Evolutionary conservation across 2,329 filamentous ascomycete genomes (phyloP), one percentile per base, ranked within the genome.

Genomic region (Hymenotorrendiella dingleyae): DNA sequence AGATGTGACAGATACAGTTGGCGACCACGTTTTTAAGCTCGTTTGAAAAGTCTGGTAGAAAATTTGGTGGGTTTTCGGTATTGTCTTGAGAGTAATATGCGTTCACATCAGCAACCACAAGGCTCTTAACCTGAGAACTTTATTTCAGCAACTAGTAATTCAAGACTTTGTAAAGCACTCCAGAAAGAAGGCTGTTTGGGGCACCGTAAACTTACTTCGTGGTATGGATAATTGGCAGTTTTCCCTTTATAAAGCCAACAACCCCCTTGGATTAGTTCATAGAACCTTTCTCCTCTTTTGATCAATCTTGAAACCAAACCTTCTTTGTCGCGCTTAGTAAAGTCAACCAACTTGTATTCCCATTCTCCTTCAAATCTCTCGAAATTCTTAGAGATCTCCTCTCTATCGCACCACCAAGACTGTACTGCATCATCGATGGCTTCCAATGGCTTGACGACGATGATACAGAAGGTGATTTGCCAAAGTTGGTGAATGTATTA

Each of bases 181-280:
- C 8, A 14, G 16, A n/a, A 37, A 28, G 5, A 6, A 17, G 16
- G 12, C 5, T 19, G 14, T 6, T 8, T 4, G 14, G 3, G 9
- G 6, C 6, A n/a, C 8, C 5, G 11, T 2, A 24, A 9, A 36
- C 4, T 12, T 40, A 40, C 36, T 17, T 30, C 4, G 8, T 38
- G 33, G 12, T 34, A 7, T 1, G 44, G 44, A 35, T 39, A 42
- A 5, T 34, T 4, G 8, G 7, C 10, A 11, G 44, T 46, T 4
- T 17, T 43, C 11, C 44, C 44, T n/a, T 29, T 39, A 24, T 46
- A 43, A 17, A 43, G 43, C 24, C 39, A 34, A n/a, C 33, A 46
- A 8, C 24, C 38, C 14, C 36, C 42, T 11, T 3, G 20, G 3
- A 46, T 23, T 5, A 46, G 35, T 14, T 23, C 36, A 14, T 36